Evolutionary conservation across 139 green algal species (phyloP), one percentile per base, ranked within the genome.

Genomic region (Ettlia oleoabundans): DNA sequence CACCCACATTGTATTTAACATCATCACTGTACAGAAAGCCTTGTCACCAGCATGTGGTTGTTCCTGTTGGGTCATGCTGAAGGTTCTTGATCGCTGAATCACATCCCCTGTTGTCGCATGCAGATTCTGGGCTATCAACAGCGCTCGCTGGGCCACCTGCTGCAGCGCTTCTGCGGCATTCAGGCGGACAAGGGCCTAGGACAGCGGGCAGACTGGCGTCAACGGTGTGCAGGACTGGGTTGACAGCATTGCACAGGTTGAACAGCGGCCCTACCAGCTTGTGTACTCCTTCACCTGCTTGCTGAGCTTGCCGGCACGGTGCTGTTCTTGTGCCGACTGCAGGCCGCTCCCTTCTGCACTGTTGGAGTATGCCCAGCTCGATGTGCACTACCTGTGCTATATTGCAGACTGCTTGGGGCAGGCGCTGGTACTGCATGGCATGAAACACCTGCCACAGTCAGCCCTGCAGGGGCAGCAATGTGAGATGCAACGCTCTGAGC

Each of bases 361-460:
- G 68, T 58, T 93, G 67, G 37, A 82, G 13, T 97, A 97, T 82
- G 94, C 94, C 0, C 82, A 85, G 2, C 47, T 64, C 7, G 94
- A 97, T 77, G 93, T 94, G 42, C 90, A 92, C 67, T 94, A 92
- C 85, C 86, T 97, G 79, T 84, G 92, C 53, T 85, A 91, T 69
- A 86, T 97, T 3, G 91, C 90, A 1, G 86, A 89, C 28, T 26
- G 58, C 41, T 81, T 96, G 81, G 70, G 77, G 1, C 4, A 79
- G 47, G 78, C 91, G 81, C 86, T 94, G 61, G 26, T 76, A 9
- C 42, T 9, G 41, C n/a, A 43, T 9, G 42, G n/a, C 33, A 24
- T 18, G 1, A 21, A 32, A 3, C 10, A 22, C 38, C 67, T 37
- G 38, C 37, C 30, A 30, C 21, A 13, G 4, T 22, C 51, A 24